Evolutionary conservation across 2,329 filamentous ascomycete species (phyloP).

Genomic region (Pleomassaria siparia): DNA sequence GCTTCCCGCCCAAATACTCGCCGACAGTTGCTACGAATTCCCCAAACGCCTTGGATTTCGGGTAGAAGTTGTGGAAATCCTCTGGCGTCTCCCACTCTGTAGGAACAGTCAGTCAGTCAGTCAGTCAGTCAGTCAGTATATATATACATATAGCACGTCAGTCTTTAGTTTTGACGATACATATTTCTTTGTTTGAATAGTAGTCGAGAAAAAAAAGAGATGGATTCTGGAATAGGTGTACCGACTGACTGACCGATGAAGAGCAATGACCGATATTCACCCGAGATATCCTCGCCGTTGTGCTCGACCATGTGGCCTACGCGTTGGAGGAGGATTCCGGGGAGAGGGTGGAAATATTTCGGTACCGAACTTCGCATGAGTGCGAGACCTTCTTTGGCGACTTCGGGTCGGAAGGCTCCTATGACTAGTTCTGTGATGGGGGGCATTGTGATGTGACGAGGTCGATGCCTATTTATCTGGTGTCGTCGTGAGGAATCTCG

Average conservation of each 20-base stretch:
- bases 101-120: not conserved
- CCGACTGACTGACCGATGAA: not conserved
- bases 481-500: not conserved
- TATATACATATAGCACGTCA: not conserved
- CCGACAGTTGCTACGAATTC: not conserved
- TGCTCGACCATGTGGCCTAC: slow-evolving; percentile 1
- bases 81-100: slow-evolving; percentile 1
- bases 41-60: not conserved
- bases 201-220: no score
- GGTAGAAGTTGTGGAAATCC: slow-evolving; percentile 2
- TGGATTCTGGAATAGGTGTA: no score
- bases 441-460: slow-evolving; percentile 1
- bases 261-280: not conserved
- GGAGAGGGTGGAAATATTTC: not conserved
- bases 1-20: not conserved
- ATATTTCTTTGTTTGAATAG: no score
- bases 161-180: no score
- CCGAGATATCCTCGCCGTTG: slow-evolving; percentile 1
- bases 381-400: not conserved
- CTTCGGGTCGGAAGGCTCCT: slow-evolving; percentile 1
- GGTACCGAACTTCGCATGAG: not conserved
- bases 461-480: not conserved
- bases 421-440: slow-evolving; percentile 7
- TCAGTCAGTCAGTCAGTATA: not conserved
- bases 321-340: not conserved